These are phyloP conservation scores for Cubamyces lactineus DNA, from an alignment of 768 basidiomycete genomes.

Conservation along the genomic window DNA sequence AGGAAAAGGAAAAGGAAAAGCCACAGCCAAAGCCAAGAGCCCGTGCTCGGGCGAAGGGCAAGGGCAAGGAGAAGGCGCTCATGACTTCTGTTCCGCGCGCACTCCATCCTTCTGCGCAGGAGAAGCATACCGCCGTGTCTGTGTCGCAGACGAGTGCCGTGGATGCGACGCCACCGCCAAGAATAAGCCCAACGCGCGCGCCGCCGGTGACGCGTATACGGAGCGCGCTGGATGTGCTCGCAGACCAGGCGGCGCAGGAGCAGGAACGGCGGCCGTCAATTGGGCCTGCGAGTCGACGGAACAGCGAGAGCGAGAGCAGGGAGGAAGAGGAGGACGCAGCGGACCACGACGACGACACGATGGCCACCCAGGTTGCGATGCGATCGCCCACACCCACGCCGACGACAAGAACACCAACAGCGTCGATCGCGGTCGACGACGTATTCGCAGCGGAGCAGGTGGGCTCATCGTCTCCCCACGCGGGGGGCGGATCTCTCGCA, in stretches of 20 bases:
- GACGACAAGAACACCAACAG: not conserved
- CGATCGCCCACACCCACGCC: too few relatives aligned
- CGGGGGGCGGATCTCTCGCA: too few relatives aligned
- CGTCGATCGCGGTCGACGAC: not conserved
- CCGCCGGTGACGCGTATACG: constrained; percentile 40
- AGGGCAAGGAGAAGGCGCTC: constrained; percentile 11
- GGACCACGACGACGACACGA: too few relatives aligned
- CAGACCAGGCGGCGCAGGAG: constrained; percentile 64
- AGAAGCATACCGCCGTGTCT: too few relatives aligned
- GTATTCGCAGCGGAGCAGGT: not conserved
- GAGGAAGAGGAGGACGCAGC: not conserved
- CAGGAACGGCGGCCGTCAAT: constrained; percentile 30
- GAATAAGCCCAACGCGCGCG: not conserved
- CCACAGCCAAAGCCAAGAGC: not conserved
- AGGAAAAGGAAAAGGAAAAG: too few relatives aligned
- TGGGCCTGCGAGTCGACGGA: constrained; percentile 8
- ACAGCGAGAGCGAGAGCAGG: constrained; percentile 10
- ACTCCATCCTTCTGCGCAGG: too few relatives aligned
- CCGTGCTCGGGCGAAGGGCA: constrained; percentile 11
- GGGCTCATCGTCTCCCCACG: too few relatives aligned
- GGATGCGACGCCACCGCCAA: not conserved
- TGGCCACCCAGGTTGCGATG: too few relatives aligned
- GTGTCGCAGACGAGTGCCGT: not conserved
- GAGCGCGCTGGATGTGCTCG: constrained; percentile 68
- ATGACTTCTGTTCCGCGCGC: too few relatives aligned